These are phyloP conservation scores for Cladosporium sp. DNA, from an alignment of 2,329 filamentous ascomycete species.

Conservation along the genomic window DNA sequence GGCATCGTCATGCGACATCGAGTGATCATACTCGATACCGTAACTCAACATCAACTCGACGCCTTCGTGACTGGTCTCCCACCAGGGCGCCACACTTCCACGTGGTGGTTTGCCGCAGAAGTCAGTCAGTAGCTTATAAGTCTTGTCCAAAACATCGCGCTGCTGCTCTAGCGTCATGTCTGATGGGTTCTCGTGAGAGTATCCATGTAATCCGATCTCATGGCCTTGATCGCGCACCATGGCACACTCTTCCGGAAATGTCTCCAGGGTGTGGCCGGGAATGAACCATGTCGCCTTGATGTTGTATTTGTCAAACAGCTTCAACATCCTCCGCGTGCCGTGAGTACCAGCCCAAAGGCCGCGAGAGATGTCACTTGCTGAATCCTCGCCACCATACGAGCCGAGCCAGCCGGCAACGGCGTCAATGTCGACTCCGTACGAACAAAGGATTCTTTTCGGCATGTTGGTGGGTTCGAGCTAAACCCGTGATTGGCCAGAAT, in stretches of 20 bases:
- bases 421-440: slow-evolving; percentile 62
- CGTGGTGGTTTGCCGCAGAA: slow-evolving; percentile 68
- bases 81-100: slow-evolving; percentile 70
- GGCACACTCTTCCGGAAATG: slow-evolving; percentile 63
- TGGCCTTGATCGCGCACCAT: slow-evolving; percentile 62
- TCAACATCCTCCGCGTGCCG: slow-evolving; percentile 64
- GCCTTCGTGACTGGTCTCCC: slow-evolving; percentile 69
- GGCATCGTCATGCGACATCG: slow-evolving; percentile 64
- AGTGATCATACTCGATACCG: slow-evolving; percentile 68
- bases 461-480: background rate
- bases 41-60: slow-evolving; percentile 63
- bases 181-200: slow-evolving; percentile 69
- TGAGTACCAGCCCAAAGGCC: slow-evolving; percentile 66
- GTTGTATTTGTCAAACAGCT: slow-evolving; percentile 67
- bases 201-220: slow-evolving; percentile 68
- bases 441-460: slow-evolving; percentile 19
- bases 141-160: slow-evolving; percentile 69
- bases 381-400: slow-evolving; percentile 71
- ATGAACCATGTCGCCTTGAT: slow-evolving; percentile 69
- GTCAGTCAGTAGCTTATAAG: slow-evolving; percentile 66
- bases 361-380: slow-evolving; percentile 68
- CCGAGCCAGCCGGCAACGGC: slow-evolving; percentile 73
- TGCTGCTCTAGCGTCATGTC: slow-evolving; percentile 74
- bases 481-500: background rate
- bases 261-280: slow-evolving; percentile 62